Conservation (phyloP, 2,329 filamentous ascomycete genomes). For the Aspergillus sp. region DNA sequence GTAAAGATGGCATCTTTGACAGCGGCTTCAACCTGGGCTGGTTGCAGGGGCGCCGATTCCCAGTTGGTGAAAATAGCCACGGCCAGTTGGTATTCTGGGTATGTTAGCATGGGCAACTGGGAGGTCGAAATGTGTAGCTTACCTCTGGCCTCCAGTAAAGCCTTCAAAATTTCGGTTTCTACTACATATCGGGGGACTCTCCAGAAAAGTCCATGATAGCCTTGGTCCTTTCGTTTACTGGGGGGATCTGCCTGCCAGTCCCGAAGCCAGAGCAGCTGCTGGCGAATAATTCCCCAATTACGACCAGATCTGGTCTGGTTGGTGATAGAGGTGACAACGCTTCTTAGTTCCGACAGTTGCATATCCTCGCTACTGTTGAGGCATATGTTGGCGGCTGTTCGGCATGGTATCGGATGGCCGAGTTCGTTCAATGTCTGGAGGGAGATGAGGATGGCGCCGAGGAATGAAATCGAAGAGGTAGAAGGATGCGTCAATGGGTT, state of each 20-base stretch:
- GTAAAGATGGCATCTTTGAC: constrained; percentile 50
- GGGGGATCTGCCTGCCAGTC: constrained; percentile 47
- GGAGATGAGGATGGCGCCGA: constrained; percentile 38
- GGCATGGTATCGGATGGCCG: constrained; percentile 32
- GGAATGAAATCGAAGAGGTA: constrained; percentile 33
- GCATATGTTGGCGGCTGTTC: constrained; percentile 43
- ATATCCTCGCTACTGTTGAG: constrained; percentile 50
- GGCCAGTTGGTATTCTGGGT: constrained; percentile 36
- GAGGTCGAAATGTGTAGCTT: constrained; percentile 5
- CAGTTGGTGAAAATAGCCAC: constrained; percentile 36
- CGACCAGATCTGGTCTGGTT: constrained; percentile 41
- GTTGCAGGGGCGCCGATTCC: constrained; percentile 32
- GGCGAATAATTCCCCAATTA: constrained; percentile 46
- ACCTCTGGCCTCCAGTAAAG: constrained; percentile 47
- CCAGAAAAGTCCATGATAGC: constrained; percentile 44
- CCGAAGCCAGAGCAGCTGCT: constrained; percentile 56
- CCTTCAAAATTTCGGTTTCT: constrained; percentile 55
- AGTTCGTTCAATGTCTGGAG: constrained; percentile 34
- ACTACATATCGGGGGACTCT: constrained; percentile 45
- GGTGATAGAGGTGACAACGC: constrained; percentile 46
- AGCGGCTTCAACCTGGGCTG: constrained; percentile 46
- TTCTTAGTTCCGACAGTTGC: constrained; percentile 50
- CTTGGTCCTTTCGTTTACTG: constrained; percentile 15
- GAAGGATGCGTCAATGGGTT: constrained; percentile 41
- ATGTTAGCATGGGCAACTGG: constrained; percentile 9